Percentiles rank a stretch among this genome's conserved stretches.
These are phyloP conservation scores for Meyerozyma smithsonii DNA, from an alignment of 1,139 yeast genomes.

Conservation along the genomic window DNA sequence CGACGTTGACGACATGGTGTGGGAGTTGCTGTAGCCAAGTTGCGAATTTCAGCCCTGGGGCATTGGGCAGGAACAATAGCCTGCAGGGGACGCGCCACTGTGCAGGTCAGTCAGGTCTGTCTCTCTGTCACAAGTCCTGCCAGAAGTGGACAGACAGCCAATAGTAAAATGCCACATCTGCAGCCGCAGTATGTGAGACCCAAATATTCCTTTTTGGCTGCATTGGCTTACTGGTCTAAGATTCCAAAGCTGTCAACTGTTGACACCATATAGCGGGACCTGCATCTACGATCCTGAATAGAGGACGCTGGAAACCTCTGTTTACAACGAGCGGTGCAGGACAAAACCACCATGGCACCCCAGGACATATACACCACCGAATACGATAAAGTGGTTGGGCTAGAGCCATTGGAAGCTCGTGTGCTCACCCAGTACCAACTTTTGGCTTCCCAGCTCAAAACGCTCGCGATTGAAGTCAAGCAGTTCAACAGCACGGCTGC, in stretches of 20 bases:
- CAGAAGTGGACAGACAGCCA: no score
- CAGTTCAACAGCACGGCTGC: slow-evolving; percentile 18
- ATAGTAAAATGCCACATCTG: no score
- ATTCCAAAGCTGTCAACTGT: neutral
- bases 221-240: no score
- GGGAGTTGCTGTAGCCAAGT: neutral
- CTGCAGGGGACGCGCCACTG: neutral
- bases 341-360: neutral
- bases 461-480: slow-evolving; percentile 29
- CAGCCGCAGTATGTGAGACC: no score
- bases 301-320: no score
- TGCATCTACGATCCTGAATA: no score
- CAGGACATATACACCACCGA: slow-evolving; percentile 13
- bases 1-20: neutral
- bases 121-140: no score
- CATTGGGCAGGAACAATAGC: neutral
- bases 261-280: neutral
- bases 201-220: no score
- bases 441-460: slow-evolving; percentile 37
- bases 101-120: no score
- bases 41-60: slow-evolving; percentile 1
- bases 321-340: neutral
- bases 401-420: slow-evolving; percentile 35
- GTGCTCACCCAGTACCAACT: slow-evolving; percentile 45
- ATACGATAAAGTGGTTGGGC: slow-evolving; percentile 24